phyloP scores from a whole-genome alignment of 805 yeast genomes.

The Candida ulmi region DNA sequence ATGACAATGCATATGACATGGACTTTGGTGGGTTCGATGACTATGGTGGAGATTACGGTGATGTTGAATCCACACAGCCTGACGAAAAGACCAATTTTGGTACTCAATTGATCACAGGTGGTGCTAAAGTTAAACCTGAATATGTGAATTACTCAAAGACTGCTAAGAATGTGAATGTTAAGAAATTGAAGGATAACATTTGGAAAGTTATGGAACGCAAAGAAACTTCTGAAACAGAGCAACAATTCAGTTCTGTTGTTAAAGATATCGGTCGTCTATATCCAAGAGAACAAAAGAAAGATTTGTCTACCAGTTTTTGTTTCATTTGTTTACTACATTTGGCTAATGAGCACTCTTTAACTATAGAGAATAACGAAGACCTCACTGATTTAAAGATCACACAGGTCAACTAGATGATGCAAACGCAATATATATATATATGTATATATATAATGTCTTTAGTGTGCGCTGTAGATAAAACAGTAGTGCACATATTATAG shows the following conservation, averaged over 20 bases:
- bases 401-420: background rate
- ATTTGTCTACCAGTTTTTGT: conserved; percentile 78
- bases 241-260: conserved; percentile 42
- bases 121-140: conserved; percentile 30
- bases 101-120: conserved; percentile 23
- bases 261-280: conserved; percentile 46
- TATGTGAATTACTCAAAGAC: conserved; percentile 58
- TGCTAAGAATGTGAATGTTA: conserved; percentile 78
- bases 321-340: conserved; percentile 79
- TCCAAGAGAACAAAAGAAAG: conserved; percentile 49
- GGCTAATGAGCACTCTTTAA: conserved; percentile 79
- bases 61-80: conserved; percentile 6
- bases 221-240: background rate
- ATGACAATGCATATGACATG: conserved; percentile 22
- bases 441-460: no score
- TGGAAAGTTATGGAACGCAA: conserved; percentile 50
- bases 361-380: conserved; percentile 35
- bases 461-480: no score
- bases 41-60: conserved; percentile 6
- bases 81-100: conserved; percentile 18
- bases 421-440: no score
- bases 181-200: conserved; percentile 63
- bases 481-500: no score
- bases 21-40: conserved; percentile 30
- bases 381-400: background rate